Base-by-base conservation (phyloP, 192 early-diverging fungal genomes). In the Polychytrium aggregatum region DNA sequence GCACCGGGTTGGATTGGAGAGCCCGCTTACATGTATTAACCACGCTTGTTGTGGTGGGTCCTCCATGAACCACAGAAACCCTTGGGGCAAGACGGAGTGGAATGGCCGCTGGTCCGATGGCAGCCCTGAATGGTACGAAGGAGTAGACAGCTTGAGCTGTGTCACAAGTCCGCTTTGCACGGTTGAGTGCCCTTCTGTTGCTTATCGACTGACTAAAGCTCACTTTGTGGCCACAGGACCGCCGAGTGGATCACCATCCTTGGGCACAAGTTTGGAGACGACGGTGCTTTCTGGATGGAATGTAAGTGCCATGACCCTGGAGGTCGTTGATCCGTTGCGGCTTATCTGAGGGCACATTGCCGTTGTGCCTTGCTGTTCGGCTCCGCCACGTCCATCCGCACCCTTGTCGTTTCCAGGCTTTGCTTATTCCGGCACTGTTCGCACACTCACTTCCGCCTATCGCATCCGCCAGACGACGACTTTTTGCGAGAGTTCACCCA, bases 11-110 rank as follows among this genome's bases (percentile, higher is more conserved):
- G n/a, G n/a, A n/a, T n/a, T n/a, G n/a, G n/a, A n/a, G n/a, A n/a
- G n/a, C n/a, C n/a, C n/a, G n/a, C n/a, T n/a, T n/a, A n/a, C n/a
- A n/a, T n/a, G n/a, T n/a, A n/a, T n/a, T n/a, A n/a, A n/a, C n/a
- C n/a, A n/a, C n/a, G n/a, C n/a, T n/a, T n/a, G n/a, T n/a, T n/a
- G n/a, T n/a, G n/a, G n/a, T n/a, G n/a, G n/a, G n/a, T n/a, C n/a
- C n/a, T n/a, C n/a, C n/a, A n/a, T n/a, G n/a, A n/a, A n/a, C n/a
- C n/a, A n/a, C n/a, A n/a, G n/a, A n/a, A 77, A 77, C n/a, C 74
- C 74, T 37, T 63, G 60, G 62, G 74, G 74, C 1, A 44, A 65
- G 20, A 39, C 56, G 11, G 74, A 76, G 38, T 77, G 74, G 73
- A 67, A 56, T 14, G 74, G 74, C 7, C 52, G 53, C 9, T 63